A percentile compares a stretch with the other conserved stretches of the same genome.
phyloP scores from a whole-genome alignment of 2,329 filamentous ascomycete species.

The Trichoderma sp. region DNA sequence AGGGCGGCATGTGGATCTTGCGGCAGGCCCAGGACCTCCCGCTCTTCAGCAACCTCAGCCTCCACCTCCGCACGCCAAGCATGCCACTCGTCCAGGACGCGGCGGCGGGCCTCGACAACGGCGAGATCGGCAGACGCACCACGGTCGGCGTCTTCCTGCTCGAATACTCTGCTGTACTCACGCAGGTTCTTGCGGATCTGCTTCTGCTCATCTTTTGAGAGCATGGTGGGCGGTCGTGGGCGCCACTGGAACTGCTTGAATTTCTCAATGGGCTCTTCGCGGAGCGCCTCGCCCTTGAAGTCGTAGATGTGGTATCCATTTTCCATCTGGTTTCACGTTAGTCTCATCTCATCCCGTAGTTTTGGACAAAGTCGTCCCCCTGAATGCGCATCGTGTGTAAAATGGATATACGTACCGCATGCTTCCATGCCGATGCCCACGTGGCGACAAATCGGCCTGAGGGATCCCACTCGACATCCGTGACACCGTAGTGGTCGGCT shows the following conservation, averaged over 20 bases:
- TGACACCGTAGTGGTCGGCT: constrained; percentile 94
- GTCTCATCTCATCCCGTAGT: neutral
- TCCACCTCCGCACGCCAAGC: constrained; percentile 77
- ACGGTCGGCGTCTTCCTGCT: constrained; percentile 91
- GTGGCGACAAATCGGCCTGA: constrained; percentile 93
- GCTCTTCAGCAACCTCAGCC: constrained; percentile 71
- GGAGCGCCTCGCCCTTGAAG: constrained; percentile 85
- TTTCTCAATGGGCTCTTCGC: constrained; percentile 90
- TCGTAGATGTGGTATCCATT: constrained; percentile 99
- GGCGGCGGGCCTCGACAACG: constrained; percentile 83
- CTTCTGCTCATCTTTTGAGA: constrained; percentile 97
- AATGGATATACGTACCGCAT: constrained; percentile 82
- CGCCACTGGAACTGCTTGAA: constrained; percentile 99
- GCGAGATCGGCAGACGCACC: constrained; percentile 92
- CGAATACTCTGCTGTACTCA: constrained; percentile 92
- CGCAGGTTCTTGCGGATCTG: constrained; percentile 96
- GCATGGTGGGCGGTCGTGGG: constrained; percentile 84
- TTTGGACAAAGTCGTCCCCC: too few species aligned
- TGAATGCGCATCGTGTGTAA: too few species aligned
- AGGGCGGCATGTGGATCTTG: constrained; percentile 64
- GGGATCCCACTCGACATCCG: constrained; percentile 97
- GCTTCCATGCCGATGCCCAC: constrained; percentile 94
- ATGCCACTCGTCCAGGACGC: constrained; percentile 84
- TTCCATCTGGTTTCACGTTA: constrained; percentile 71
- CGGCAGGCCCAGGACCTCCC: constrained; percentile 66